These are phyloP conservation scores for Cercospora sp. DNA, from an alignment of 2,329 filamentous ascomycete species.

Conservation along the genomic window DNA sequence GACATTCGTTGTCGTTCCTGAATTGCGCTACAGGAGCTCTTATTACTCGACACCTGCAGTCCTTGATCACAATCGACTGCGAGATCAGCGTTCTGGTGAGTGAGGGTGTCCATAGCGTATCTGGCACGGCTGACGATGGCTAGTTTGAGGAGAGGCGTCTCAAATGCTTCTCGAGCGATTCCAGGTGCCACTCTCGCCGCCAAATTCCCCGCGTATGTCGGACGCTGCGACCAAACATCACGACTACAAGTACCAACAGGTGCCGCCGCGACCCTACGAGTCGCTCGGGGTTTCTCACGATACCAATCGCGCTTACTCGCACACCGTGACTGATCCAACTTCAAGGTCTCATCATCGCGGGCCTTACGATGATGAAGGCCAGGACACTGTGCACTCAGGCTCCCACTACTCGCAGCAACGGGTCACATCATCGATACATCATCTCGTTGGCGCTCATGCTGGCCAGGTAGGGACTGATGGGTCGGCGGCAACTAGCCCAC, in stretches of 20 bases:
- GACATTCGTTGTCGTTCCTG: not conserved
- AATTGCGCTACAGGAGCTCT: not conserved
- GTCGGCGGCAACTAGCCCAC: constrained; percentile 49
- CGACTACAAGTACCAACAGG: constrained; percentile 48
- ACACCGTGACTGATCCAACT: not conserved
- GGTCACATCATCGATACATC: not conserved
- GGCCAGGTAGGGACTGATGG: constrained; percentile 40
- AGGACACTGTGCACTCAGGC: not conserved
- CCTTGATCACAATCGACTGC: not conserved
- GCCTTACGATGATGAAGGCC: not conserved
- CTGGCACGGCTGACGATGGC: not conserved
- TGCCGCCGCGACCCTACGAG: constrained; percentile 21
- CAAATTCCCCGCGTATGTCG: constrained; percentile 54
- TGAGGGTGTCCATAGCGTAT: not conserved
- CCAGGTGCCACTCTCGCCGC: constrained; percentile 51
- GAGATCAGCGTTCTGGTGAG: not conserved
- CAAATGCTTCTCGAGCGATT: constrained; percentile 46
- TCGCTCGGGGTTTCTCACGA: constrained; percentile 27
- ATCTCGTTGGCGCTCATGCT: not conserved
- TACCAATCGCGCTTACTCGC: not conserved
- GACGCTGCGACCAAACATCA: constrained; percentile 46
- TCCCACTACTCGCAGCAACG: not conserved
- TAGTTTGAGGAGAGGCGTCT: constrained; percentile 3
- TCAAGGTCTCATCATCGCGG: not conserved
- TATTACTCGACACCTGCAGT: not conserved